Conservation (phyloP, 129 eudicot genomes). For the Lactuca saligna region DNA sequence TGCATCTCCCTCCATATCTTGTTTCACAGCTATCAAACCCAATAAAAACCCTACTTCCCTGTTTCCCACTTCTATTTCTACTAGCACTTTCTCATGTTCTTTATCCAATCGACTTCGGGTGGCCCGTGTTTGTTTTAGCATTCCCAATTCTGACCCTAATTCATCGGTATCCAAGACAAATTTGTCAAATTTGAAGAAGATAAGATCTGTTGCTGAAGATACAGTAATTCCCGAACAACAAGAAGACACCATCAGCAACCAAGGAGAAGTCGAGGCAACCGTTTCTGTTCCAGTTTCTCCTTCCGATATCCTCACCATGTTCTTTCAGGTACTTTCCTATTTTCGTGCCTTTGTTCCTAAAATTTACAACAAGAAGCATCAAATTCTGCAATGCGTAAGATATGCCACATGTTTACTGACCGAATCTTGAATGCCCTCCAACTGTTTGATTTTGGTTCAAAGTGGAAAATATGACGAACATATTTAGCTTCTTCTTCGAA, state of each 20-base stretch:
- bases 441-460: too few species aligned
- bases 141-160: slow-evolving; percentile 31
- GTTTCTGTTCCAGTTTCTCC: slow-evolving; percentile 87
- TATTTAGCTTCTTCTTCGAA: too few species aligned
- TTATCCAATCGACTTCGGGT: slow-evolving; percentile 13
- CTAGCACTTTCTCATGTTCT: slow-evolving; percentile 16
- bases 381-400: not conserved
- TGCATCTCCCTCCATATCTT: slow-evolving; percentile 37
- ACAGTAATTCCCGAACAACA: slow-evolving; percentile 44
- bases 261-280: slow-evolving; percentile 49
- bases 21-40: too few species aligned
- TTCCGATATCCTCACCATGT: slow-evolving; percentile 85
- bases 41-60: slow-evolving; percentile 25
- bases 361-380: not conserved
- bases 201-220: slow-evolving; percentile 45
- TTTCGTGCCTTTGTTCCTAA: not conserved
- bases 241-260: slow-evolving; percentile 21
- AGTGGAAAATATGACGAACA: too few species aligned
- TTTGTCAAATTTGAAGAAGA: slow-evolving; percentile 28
- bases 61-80: slow-evolving; percentile 11
- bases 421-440: slow-evolving; percentile 10
- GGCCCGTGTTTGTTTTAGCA: slow-evolving; percentile 9
- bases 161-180: slow-evolving; percentile 1
- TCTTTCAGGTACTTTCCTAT: slow-evolving; percentile 56
- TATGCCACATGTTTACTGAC: not conserved